These are phyloP conservation scores for Dictyostelium intermedium DNA, from an alignment of 78 protist species.

Conservation along the genomic window DNA sequence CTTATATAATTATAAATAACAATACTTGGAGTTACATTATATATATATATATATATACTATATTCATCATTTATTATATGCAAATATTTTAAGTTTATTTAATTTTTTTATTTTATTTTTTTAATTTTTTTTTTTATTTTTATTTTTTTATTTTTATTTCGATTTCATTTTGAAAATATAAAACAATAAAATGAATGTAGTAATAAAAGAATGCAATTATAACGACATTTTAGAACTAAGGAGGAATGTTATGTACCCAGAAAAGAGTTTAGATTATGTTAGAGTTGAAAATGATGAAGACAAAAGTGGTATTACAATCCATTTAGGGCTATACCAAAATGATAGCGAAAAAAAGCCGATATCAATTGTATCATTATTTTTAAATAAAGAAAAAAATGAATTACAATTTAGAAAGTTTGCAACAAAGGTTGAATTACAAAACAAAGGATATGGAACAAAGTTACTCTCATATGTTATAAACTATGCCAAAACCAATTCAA, in stretches of 20 bases:
- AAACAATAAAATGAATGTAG: background rate
- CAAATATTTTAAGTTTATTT: no score
- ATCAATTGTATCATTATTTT: background rate
- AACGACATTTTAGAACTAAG: background rate
- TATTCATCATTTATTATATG: no score
- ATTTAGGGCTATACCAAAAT: background rate
- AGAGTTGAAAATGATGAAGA: background rate
- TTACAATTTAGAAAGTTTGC: constrained; percentile 20
- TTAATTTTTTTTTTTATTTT: no score
- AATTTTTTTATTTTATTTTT: no score
- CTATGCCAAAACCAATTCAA: background rate
- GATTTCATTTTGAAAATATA: no score
- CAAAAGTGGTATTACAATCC: background rate
- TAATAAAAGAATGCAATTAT: background rate
- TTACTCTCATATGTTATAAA: background rate
- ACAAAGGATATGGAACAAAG: background rate
- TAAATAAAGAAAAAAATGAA: background rate
- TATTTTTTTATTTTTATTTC: no score
- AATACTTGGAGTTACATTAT: no score
- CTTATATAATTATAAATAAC: no score
- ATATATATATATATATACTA: no score
- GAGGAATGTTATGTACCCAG: background rate
- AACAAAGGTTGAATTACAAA: background rate
- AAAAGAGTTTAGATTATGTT: background rate
- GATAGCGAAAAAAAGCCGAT: background rate